These are phyloP conservation scores for Ceratobasidium sp. DNA, from an alignment of 1,284 basidiomycete species.

Conservation along the genomic window DNA sequence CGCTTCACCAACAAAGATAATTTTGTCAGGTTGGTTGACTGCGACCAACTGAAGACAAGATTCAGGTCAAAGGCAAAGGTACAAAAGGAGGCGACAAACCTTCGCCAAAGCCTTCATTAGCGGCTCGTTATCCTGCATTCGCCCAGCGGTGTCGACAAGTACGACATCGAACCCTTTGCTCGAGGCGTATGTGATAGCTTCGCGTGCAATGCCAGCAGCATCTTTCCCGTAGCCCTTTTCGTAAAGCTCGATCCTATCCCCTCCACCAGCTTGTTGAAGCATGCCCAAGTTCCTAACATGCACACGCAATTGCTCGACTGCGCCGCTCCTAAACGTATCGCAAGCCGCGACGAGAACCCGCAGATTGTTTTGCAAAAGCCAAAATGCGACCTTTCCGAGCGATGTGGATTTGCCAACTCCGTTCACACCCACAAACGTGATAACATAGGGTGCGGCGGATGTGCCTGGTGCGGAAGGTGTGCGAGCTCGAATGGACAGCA, in stretches of 20 bases:
- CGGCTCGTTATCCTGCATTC: constrained; percentile 99
- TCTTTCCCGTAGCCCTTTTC: constrained; percentile 99
- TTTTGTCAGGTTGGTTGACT: constrained; percentile 93
- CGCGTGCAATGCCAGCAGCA: constrained; percentile 95
- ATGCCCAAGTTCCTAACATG: constrained; percentile 95
- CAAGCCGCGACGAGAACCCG: constrained; percentile 97
- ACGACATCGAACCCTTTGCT: constrained; percentile 93
- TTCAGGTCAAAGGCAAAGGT: constrained; percentile 29
- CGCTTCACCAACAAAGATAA: constrained; percentile 95
- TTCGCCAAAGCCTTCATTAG: constrained; percentile 98
- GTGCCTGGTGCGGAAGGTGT: constrained; percentile 64
- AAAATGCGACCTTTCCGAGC: constrained; percentile 97
- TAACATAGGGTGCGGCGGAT: constrained; percentile 81
- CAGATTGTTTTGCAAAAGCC: constrained; percentile 95
- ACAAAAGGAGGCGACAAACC: constrained; percentile 53
- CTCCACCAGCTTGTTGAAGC: constrained; percentile 61
- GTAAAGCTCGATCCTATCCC: constrained; percentile 81
- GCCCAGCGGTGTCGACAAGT: constrained; percentile 94
- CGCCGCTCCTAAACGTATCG: constrained; percentile 97
- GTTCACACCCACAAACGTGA: constrained; percentile 99
- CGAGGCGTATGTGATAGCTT: constrained; percentile 89
- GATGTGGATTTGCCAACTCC: constrained; percentile 99
- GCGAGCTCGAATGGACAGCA: constrained; percentile 81
- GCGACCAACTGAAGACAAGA: constrained; percentile 73
- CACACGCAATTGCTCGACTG: constrained; percentile 96